phyloP scores from a whole-genome alignment of 371 early-diverging fungal species.

The Mortierella sp. region DNA sequence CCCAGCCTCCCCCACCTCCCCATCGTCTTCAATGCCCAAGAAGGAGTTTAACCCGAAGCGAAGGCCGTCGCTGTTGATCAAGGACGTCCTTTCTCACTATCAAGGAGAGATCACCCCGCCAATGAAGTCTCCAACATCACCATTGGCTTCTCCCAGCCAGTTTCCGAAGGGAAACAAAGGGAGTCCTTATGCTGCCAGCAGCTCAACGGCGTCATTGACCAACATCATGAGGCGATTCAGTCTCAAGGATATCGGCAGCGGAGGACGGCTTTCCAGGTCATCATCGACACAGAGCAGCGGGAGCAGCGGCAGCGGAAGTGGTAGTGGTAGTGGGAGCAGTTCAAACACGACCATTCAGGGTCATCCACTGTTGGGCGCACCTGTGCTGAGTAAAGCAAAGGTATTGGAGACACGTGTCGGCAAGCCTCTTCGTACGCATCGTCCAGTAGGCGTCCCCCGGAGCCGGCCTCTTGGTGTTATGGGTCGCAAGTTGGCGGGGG shows the following conservation, averaged over 20 bases:
- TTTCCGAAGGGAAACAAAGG: slow-evolving; percentile 16
- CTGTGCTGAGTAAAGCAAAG: slow-evolving; percentile 30
- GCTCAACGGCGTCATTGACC: slow-evolving; percentile 25
- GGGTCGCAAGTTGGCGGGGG: slow-evolving; percentile 25
- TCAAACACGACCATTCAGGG: slow-evolving; percentile 20
- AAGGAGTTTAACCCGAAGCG: slow-evolving; percentile 18
- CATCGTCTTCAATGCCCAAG: slow-evolving; percentile 14
- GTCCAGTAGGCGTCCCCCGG: slow-evolving; percentile 22
- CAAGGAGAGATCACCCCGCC: slow-evolving; percentile 49
- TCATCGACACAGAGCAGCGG: slow-evolving; percentile 14
- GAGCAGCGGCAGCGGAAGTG: slow-evolving; percentile 17
- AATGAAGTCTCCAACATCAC: slow-evolving; percentile 46
- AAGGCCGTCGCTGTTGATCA: slow-evolving; percentile 44
- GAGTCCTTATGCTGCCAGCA: background rate
- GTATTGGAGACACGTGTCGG: slow-evolving; percentile 27
- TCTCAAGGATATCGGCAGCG: slow-evolving; percentile 33
- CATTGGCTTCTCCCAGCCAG: slow-evolving; percentile 16
- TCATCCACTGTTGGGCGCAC: slow-evolving; percentile 21
- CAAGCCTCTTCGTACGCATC: slow-evolving; percentile 34
- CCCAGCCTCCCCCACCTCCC: slow-evolving; percentile 25
- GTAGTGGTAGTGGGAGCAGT: slow-evolving; percentile 17
- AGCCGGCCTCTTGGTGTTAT: slow-evolving; percentile 16
- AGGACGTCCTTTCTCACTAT: slow-evolving; percentile 46
- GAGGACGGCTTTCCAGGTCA: slow-evolving; percentile 23
- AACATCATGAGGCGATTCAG: slow-evolving; percentile 43